A percentile compares a stretch with the other conserved stretches of the same genome.
Evolutionary conservation across 2,329 filamentous ascomycete species (phyloP).

Genomic region (Hypoxylon sp.): DNA sequence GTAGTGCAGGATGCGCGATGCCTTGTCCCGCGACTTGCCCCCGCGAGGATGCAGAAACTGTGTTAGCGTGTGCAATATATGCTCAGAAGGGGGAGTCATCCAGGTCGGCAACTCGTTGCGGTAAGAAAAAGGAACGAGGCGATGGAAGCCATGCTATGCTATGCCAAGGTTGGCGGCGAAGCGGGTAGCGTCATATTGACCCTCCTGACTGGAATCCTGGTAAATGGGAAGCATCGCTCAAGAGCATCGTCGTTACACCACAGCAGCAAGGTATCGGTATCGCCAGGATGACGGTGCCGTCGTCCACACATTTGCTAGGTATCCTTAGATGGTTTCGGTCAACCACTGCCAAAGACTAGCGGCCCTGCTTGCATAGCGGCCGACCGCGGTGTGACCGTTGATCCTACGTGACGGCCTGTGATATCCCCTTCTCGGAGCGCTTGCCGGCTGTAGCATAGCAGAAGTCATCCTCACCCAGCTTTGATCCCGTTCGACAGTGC

Average conservation of each 20-base stretch:
- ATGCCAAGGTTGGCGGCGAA: slow-evolving; percentile 2
- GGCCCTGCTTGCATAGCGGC: slow-evolving; percentile 13
- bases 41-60: slow-evolving; percentile 25
- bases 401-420: slow-evolving; percentile 20
- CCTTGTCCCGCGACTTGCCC: slow-evolving; percentile 28
- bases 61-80: slow-evolving; percentile 3
- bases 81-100: no score
- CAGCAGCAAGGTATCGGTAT: slow-evolving; percentile 13
- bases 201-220: slow-evolving; percentile 23
- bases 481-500: slow-evolving; percentile 26
- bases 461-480: slow-evolving; percentile 24
- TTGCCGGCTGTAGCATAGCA: slow-evolving; percentile 35
- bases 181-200: slow-evolving; percentile 29
- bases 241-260: slow-evolving; percentile 12
- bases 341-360: slow-evolving; percentile 8
- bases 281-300: slow-evolving; percentile 6
- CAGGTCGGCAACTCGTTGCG: no score
- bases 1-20: slow-evolving; percentile 28
- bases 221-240: slow-evolving; percentile 6
- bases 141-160: no score
- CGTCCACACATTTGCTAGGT: slow-evolving; percentile 16
- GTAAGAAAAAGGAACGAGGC: no score
- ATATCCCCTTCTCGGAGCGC: slow-evolving; percentile 29
- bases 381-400: slow-evolving; percentile 31
- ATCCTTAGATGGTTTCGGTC: slow-evolving; percentile 3